These are phyloP conservation scores for Paramecium octaurelia DNA, from an alignment of 73 alveolate genomes.

Conservation along the genomic window DNA sequence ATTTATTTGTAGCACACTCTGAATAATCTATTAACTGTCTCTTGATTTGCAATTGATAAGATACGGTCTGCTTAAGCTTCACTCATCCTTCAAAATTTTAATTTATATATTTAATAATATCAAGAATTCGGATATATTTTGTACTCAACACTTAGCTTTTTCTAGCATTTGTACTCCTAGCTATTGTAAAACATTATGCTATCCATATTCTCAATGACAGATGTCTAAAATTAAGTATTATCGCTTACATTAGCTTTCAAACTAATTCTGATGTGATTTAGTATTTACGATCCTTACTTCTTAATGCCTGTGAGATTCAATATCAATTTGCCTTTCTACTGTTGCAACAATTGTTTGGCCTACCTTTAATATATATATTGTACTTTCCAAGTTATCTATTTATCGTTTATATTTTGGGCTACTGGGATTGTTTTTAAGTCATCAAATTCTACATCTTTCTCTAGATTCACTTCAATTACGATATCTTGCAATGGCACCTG, in stretches of 20 bases:
- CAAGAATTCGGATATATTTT: constrained; percentile 21
- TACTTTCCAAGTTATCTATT: constrained; percentile 35
- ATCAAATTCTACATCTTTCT: constrained; percentile 29
- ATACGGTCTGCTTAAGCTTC: constrained; percentile 10
- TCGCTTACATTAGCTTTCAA: constrained; percentile 6
- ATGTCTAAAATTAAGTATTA: neutral
- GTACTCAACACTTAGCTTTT: constrained; percentile 14
- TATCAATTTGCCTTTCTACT: constrained; percentile 35
- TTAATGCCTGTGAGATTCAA: constrained; percentile 21
- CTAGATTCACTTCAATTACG: constrained; percentile 3
- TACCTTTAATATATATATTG: neutral
- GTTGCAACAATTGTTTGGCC: neutral
- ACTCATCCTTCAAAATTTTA: neutral
- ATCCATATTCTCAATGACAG: constrained; percentile 41
- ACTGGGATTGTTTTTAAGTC: constrained; percentile 26
- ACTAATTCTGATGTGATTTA: neutral
- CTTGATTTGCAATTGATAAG: neutral
- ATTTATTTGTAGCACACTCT: constrained; percentile 44
- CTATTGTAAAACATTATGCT: constrained; percentile 33
- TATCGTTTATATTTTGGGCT: neutral
- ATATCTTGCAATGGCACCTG: neutral
- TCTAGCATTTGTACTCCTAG: constrained; percentile 5
- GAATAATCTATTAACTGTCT: constrained; percentile 23
- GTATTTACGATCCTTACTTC: neutral
- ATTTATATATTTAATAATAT: constrained; percentile 13